Percentiles rank a stretch among this genome's conserved stretches.
These are phyloP conservation scores for Rhazya stricta DNA, from an alignment of 257 asterid genomes.

Conservation along the genomic window DNA sequence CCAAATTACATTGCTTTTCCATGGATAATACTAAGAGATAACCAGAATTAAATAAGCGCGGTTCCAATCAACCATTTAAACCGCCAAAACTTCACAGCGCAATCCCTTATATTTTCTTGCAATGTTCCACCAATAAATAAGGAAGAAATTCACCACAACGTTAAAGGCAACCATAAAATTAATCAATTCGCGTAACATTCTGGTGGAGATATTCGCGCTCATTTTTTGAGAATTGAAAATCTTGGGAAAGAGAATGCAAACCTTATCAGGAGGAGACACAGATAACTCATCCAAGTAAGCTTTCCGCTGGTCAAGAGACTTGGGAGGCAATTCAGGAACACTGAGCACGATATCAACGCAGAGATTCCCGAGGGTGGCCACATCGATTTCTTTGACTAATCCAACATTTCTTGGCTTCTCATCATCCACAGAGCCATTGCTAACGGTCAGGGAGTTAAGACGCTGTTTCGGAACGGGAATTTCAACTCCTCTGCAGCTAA, in stretches of 20 bases:
- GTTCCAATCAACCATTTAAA: neutral
- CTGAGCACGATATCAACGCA: slow-evolving; percentile 86
- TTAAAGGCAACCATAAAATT: neutral
- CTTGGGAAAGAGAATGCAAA: slow-evolving; percentile 11
- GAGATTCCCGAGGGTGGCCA: slow-evolving; percentile 83
- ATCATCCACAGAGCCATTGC: slow-evolving; percentile 43
- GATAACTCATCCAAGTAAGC: slow-evolving; percentile 68
- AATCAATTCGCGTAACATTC: neutral
- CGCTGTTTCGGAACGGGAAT: slow-evolving; percentile 36
- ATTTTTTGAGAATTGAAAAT: neutral
- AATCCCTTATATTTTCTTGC: neutral
- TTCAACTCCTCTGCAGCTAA: slow-evolving; percentile 45
- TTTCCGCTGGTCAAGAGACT: slow-evolving; percentile 53
- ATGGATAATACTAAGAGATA: neutral
- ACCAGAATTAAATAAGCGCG: neutral
- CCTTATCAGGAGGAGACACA: slow-evolving; percentile 89
- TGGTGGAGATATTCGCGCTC: neutral
- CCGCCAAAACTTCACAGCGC: no score
- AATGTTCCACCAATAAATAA: neutral
- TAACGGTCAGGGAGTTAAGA: slow-evolving; percentile 32
- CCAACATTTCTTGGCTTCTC: slow-evolving; percentile 34
- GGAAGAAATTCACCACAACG: neutral
- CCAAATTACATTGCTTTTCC: neutral
- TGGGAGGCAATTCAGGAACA: slow-evolving; percentile 83
- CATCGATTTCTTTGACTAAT: slow-evolving; percentile 62